Percentiles rank a stretch among this genome's conserved stretches.
phyloP scores from a whole-genome alignment of 192 early-diverging fungal genomes.

The Spinellus fusiger region DNA sequence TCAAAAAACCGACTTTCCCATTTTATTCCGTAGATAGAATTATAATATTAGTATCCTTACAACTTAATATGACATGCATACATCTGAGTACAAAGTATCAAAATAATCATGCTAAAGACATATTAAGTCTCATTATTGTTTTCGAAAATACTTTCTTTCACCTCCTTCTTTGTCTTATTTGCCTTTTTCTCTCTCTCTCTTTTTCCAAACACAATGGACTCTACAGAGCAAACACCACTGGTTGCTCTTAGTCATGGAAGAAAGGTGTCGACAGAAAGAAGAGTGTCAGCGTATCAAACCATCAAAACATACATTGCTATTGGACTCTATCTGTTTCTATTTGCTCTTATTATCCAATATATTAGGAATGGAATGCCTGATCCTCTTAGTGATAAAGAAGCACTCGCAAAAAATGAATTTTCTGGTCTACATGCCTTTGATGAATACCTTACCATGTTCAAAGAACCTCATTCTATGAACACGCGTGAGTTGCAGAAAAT shows the following conservation, averaged over 20 bases:
- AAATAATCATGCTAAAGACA: no score
- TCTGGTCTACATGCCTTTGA: conserved; percentile 30
- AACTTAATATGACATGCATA: no score
- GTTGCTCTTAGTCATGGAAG: neutral
- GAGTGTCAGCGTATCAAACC: no score
- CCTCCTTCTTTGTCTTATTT: neutral
- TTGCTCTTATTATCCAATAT: conserved; percentile 5
- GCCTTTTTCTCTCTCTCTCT: neutral
- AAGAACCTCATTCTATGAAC: conserved; percentile 21
- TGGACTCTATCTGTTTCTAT: neutral
- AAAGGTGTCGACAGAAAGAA: neutral
- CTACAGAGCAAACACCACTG: neutral
- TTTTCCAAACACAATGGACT: neutral
- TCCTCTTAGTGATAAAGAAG: conserved; percentile 18
- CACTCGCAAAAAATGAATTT: conserved; percentile 11
- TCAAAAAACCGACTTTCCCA: no score
- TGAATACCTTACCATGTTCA: conserved; percentile 15
- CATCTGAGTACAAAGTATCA: no score
- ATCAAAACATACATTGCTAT: neutral
- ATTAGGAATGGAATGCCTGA: conserved; percentile 6
- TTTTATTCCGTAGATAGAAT: no score
- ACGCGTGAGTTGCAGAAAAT: conserved; percentile 3
- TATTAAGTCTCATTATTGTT: no score
- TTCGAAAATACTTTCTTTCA: neutral
- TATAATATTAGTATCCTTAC: no score